A percentile compares a stretch with the other conserved stretches of the same genome.
phyloP scores from a whole-genome alignment of 1,284 basidiomycete genomes.

The Chondrostereum purpureum region DNA sequence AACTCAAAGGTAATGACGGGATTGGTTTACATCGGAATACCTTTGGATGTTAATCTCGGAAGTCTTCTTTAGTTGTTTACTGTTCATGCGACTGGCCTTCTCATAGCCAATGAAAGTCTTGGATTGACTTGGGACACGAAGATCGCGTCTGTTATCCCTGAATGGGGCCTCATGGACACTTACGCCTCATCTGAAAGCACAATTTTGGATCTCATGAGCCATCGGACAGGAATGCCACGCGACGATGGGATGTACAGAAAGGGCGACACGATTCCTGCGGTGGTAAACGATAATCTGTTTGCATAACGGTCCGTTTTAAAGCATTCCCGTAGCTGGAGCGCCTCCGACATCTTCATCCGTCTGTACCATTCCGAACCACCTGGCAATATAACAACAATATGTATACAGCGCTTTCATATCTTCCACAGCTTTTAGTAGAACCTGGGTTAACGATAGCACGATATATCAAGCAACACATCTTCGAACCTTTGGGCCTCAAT shows the following conservation, averaged over 20 bases:
- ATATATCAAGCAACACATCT: constrained; percentile 19
- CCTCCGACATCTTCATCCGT: constrained; percentile 14
- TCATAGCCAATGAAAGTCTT: constrained; percentile 18
- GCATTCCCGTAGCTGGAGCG: constrained; percentile 15
- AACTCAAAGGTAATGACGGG: constrained; percentile 10
- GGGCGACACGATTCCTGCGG: constrained; percentile 12
- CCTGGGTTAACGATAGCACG: constrained; percentile 12
- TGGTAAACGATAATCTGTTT: constrained; percentile 14
- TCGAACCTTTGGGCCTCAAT: constrained; percentile 17
- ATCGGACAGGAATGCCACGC: constrained; percentile 18
- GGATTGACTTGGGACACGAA: constrained; percentile 18
- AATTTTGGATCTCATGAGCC: constrained; percentile 19
- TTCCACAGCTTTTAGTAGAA: constrained; percentile 17
- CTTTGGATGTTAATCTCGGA: not conserved
- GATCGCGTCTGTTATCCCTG: constrained; percentile 17
- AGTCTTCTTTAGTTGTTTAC: constrained; percentile 16
- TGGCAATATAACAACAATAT: constrained; percentile 21
- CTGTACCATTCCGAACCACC: constrained; percentile 17
- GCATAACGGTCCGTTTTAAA: not conserved
- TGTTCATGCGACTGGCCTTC: constrained; percentile 16
- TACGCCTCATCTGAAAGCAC: constrained; percentile 15
- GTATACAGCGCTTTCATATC: constrained; percentile 18
- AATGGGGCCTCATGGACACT: constrained; percentile 18
- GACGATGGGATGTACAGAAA: constrained; percentile 18
- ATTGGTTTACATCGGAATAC: not conserved